Evolutionary conservation across 1,284 basidiomycete species (phyloP).

Genomic region (Leccinum angustisporum): DNA sequence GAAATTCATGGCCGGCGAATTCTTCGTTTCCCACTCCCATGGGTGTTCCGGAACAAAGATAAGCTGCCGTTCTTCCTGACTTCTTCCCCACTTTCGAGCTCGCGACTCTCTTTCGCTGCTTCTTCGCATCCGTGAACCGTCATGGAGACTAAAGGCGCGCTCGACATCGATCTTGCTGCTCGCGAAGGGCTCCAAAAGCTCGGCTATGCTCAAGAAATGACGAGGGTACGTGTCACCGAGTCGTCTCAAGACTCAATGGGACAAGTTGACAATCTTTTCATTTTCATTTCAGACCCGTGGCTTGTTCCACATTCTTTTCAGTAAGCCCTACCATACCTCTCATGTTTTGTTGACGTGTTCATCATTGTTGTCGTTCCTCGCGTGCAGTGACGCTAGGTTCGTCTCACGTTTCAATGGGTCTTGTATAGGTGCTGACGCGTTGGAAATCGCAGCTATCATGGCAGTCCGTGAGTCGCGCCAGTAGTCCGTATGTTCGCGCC

Average conservation of each 20-base stretch:
- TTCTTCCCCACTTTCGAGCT: background rate
- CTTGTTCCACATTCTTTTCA: slow-evolving; percentile 47
- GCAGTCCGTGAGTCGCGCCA: slow-evolving; percentile 46
- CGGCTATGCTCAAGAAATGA: slow-evolving; percentile 52
- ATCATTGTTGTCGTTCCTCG: background rate
- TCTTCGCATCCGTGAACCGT: background rate
- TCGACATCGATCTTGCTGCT: slow-evolving; percentile 27
- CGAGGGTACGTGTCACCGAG: slow-evolving; percentile 36
- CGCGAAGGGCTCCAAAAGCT: slow-evolving; percentile 42
- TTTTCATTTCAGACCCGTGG: slow-evolving; percentile 43
- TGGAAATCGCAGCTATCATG: slow-evolving; percentile 43
- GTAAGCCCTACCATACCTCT: slow-evolving; percentile 34
- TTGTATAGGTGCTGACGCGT: background rate
- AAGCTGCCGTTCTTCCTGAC: background rate
- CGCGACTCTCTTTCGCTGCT: background rate
- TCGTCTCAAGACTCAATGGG: too few species aligned
- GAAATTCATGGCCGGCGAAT: too few species aligned
- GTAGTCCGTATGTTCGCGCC: background rate
- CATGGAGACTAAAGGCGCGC: slow-evolving; percentile 11
- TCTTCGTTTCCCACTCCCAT: background rate
- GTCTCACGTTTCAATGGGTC: slow-evolving; percentile 5
- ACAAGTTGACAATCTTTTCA: background rate
- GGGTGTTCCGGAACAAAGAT: slow-evolving; percentile 3
- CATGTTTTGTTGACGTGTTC: slow-evolving; percentile 2
- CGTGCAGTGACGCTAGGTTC: slow-evolving; percentile 47